Base-by-base conservation (phyloP, 805 yeast genomes). In the Schwanniomyces pseudopolymorphus region DNA sequence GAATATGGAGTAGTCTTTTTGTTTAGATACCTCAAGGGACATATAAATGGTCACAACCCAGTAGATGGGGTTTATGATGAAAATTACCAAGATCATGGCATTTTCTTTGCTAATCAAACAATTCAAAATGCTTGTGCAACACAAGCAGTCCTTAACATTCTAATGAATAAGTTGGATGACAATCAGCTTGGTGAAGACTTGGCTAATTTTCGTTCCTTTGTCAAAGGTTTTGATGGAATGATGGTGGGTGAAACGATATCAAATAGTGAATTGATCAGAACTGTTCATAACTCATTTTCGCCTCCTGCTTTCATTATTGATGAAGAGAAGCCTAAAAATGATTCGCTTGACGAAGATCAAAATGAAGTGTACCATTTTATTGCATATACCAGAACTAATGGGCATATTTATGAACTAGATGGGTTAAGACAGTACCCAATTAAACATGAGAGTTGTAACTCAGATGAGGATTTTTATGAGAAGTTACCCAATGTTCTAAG, bases 101-200 rank as follows among this genome's bases (percentile, higher is more conserved):
- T 84, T 1, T 83, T 80, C 58, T 84, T 84, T 58, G 87, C 87
- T 5, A 72, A 72, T 40, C 89, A 84, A 57, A 78, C 78, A 22
- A 80, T 83, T 44, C 81, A 80, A 54, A 83, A 84, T 55, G 87
- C 89, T 3, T 84, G 89, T 61, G 89, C 85, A n/a, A 84, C 89
- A 1, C 86, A 80, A 55, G 89, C 88, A 0, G 83, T 84, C 19
- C 66, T 84, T 46, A 80, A 82, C 46, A 65, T 82, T 7, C 61
- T 84, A 44, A 54, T 84, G 48, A 66, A 70, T 43, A 49, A 57
- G 6, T 26, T 42, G n/a, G 59, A 53, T 3, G 61, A 54, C 4
- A 45, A 81, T 10, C 70, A 71, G 1, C 45, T 83, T 3, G 88
- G 89, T 1, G 61, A 61, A 0, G 79, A 76, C 28, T 64, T 84